Evolutionary conservation across 306 rosid genomes (phyloP), one percentile per base, ranked within the genome.

Genomic region (Parietaria judaica): DNA sequence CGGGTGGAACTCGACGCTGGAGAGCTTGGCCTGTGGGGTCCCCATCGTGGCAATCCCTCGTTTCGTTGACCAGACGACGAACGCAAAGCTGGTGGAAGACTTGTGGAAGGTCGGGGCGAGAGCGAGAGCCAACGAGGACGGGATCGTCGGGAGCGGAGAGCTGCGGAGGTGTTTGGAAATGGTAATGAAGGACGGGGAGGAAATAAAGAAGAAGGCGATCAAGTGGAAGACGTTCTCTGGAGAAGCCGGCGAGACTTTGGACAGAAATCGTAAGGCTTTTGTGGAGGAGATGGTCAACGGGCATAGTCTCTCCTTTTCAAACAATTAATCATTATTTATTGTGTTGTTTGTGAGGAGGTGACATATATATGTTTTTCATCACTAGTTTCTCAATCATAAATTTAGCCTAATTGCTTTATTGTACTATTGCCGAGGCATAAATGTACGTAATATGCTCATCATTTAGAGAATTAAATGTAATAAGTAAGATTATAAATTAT

Each of bases 1-100:
- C 5, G 80, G 80, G 0, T 76, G 80, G 80, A 76, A 76, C 53
- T 76, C 80, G 1, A 71, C 46, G 0, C 7, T 76, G 6, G 80
- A 76, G 44, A 58, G 80, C 66, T 31, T 76, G 64, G 64, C n/a
- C 46, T 53, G 36, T 0, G 80, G 80, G 54, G 52, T 67, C 14
- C 76, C 76, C 0, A 36, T 76, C 51, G 70, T 76, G 13, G 80
- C 64, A 0, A 63, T 66, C 16, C 80, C 80, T 0, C 65, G 58
- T 44, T 64, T 60, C 64, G 4, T 65, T 0, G 80, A 76, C 34
- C 80, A 76, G 38, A 41, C 49, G 4, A 76, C 80, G 0, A 76
- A 71, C 10, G 80, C 77, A 3, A 76, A 63, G 67, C 14, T 76
- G 53, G 64, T 76, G 1, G 80, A 76, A 46, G 80, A 76, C 10